phyloP scores from a whole-genome alignment of 2,329 filamentous ascomycete species.

The Aspergillus glaucus region DNA sequence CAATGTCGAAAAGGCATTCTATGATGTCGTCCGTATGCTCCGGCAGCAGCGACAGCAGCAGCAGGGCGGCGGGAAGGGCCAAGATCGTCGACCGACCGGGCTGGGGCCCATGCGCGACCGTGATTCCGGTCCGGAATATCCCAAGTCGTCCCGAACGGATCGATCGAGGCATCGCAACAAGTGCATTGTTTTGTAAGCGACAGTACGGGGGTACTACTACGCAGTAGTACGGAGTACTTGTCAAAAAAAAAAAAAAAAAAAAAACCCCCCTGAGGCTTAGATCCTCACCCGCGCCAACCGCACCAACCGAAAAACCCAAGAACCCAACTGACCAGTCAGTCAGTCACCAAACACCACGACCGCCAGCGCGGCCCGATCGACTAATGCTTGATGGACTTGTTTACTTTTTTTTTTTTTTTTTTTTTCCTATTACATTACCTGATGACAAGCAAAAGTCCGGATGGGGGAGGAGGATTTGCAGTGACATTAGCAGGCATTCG shows the following conservation, averaged over 20 bases:
- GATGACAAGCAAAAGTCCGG: not conserved
- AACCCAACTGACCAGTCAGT: no score
- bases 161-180: conserved; percentile 32
- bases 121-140: conserved; percentile 33
- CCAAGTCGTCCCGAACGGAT: conserved; percentile 34
- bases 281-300: not conserved
- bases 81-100: conserved; percentile 32
- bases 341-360: no score
- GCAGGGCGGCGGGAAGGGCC: conserved; percentile 26
- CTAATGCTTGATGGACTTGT: no score
- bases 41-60: conserved; percentile 67
- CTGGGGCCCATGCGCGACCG: conserved; percentile 31
- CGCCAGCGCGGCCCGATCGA: no score
- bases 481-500: conserved; percentile 34
- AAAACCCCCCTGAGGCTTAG: not conserved
- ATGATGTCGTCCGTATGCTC: conserved; percentile 89
- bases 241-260: not conserved
- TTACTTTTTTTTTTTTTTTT: no score
- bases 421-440: not conserved
- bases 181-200: conserved; percentile 33
- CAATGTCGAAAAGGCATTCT: conserved; percentile 97
- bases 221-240: conserved; percentile 1
- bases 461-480: not conserved
- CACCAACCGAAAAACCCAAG: no score
- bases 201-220: conserved; percentile 8